These are phyloP conservation scores for Atkinsonella hypoxylon DNA, from an alignment of 2,329 filamentous ascomycete genomes.

Conservation along the genomic window DNA sequence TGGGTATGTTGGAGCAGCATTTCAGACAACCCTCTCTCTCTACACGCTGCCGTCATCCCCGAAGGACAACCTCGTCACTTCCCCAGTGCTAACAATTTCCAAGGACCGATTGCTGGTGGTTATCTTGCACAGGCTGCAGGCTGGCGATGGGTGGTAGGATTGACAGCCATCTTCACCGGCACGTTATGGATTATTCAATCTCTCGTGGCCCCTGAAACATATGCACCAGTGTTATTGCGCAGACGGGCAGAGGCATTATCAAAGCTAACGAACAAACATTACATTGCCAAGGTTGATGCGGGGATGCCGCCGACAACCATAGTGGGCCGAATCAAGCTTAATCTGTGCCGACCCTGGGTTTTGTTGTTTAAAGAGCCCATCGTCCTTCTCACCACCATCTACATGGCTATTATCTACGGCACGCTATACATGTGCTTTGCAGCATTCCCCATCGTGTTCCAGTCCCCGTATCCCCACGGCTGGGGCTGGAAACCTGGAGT, in stretches of 20 bases:
- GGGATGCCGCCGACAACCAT: slow-evolving; percentile 30
- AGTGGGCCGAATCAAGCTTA: slow-evolving; percentile 38
- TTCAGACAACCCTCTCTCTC: neutral
- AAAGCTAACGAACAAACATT: slow-evolving; percentile 40
- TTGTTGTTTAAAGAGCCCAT: slow-evolving; percentile 57
- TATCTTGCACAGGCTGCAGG: slow-evolving; percentile 48
- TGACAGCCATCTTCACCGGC: slow-evolving; percentile 50
- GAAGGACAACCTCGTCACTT: neutral
- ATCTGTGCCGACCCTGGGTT: slow-evolving; percentile 51
- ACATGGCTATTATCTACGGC: slow-evolving; percentile 48
- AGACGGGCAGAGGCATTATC: slow-evolving; percentile 38
- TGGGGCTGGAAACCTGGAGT: slow-evolving; percentile 47
- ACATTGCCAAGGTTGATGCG: slow-evolving; percentile 36
- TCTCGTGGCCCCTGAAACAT: slow-evolving; percentile 46
- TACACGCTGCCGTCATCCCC: neutral
- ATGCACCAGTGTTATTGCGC: slow-evolving; percentile 44
- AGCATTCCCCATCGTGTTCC: slow-evolving; percentile 50
- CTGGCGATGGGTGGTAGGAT: slow-evolving; percentile 54
- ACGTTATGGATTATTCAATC: slow-evolving; percentile 41
- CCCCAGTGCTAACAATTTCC: neutral
- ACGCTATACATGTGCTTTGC: slow-evolving; percentile 43
- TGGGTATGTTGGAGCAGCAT: slow-evolving; percentile 25
- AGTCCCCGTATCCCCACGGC: slow-evolving; percentile 22
- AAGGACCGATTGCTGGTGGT: slow-evolving; percentile 49
- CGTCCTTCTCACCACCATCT: slow-evolving; percentile 49